Evolutionary conservation across 805 yeast genomes (phyloP).

Genomic region (Saturnispora galanensis): DNA sequence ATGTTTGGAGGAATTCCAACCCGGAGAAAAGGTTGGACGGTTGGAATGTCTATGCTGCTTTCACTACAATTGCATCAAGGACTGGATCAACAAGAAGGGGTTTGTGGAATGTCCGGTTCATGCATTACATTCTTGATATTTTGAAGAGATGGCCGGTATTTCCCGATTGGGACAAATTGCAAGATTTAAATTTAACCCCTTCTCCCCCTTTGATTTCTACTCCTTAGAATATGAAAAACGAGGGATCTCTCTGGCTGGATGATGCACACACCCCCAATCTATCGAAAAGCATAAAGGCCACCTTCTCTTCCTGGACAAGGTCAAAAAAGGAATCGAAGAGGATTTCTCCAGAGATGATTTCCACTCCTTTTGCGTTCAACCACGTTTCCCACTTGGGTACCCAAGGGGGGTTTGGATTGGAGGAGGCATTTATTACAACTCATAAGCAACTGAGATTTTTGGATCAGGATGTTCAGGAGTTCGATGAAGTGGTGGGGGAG

Average conservation of each 20-base stretch:
- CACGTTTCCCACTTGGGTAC: conserved; percentile 5
- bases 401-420: not conserved
- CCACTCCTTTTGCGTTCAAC: conserved; percentile 9
- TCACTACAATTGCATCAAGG: conserved; percentile 82
- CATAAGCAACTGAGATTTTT: not conserved
- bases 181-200: too few relatives aligned
- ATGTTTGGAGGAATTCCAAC: conserved; percentile 78
- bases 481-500: not conserved
- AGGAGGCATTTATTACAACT: not conserved
- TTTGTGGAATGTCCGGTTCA: conserved; percentile 85
- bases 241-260: not conserved
- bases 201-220: not conserved
- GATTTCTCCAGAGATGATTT: conserved; percentile 1
- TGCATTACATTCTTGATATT: conserved; percentile 30
- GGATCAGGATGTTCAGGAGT: too few relatives aligned
- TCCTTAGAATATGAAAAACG: not conserved
- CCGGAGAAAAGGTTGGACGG: conserved; percentile 85
- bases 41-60: conserved; percentile 91
- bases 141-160: conserved; percentile 2
- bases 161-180: conserved; percentile 2
- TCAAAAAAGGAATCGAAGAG: not conserved
- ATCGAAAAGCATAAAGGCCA: not conserved
- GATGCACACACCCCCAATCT: conserved; percentile 1
- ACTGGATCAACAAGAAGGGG: conserved; percentile 84
- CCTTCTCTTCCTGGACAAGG: not conserved